A percentile compares a stretch with the other conserved stretches of the same genome.
Evolutionary conservation across 305 asterid genomes (phyloP).

Genomic region (Ilex paraguariensis): DNA sequence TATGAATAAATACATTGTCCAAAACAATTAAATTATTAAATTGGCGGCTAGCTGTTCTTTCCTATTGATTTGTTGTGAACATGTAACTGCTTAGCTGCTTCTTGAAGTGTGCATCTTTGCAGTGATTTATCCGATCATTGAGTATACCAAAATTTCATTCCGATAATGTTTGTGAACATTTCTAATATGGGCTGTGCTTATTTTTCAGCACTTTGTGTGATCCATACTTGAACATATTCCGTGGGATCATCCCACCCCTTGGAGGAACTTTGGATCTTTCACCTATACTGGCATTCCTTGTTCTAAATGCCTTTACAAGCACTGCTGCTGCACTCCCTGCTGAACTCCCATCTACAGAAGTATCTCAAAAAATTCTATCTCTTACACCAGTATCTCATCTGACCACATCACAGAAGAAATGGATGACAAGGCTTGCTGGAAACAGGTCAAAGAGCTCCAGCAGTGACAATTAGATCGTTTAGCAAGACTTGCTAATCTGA

Average conservation of each 20-base stretch:
- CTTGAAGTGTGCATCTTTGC: background rate
- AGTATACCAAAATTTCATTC: no score
- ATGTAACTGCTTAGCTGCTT: background rate
- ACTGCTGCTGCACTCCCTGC: slow-evolving; percentile 92
- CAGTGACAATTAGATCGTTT: slow-evolving; percentile 16
- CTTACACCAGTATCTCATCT: slow-evolving; percentile 11
- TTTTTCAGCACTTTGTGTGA: slow-evolving; percentile 85
- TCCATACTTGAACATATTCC: slow-evolving; percentile 93
- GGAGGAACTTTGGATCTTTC: slow-evolving; percentile 93
- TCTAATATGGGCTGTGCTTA: slow-evolving; percentile 16
- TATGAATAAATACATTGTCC: background rate
- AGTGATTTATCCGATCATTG: background rate
- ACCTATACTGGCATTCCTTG: slow-evolving; percentile 78
- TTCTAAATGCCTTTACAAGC: slow-evolving; percentile 69
- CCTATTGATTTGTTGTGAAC: background rate
- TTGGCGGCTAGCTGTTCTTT: background rate
- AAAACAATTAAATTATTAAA: no score
- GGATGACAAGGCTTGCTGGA: slow-evolving; percentile 57
- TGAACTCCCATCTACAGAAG: slow-evolving; percentile 63
- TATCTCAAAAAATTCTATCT: slow-evolving; percentile 18
- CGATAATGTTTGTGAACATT: background rate
- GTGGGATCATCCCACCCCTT: slow-evolving; percentile 91
- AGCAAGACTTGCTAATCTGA: background rate
- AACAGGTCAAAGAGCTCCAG: slow-evolving; percentile 27
- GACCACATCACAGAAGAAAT: slow-evolving; percentile 27